Evolutionary conservation across 108 stramenopile species (phyloP).

Genomic region (Fistulifera solaris): DNA sequence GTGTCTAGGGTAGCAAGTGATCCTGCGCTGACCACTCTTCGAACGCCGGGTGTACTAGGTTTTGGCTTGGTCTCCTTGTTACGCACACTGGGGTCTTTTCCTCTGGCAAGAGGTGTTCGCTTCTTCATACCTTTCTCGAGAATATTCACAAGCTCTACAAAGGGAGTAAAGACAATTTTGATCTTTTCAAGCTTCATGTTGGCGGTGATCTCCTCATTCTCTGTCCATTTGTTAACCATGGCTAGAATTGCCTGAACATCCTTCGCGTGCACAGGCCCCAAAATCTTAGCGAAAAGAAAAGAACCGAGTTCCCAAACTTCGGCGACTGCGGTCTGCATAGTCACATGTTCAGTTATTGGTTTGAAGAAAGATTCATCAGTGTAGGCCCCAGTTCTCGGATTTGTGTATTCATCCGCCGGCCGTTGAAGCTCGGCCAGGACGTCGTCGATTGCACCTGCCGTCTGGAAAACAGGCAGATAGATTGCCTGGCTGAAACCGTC

Average conservation of each 20-base stretch:
- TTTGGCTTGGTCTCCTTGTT: slow-evolving; percentile 6
- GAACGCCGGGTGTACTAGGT: slow-evolving; percentile 23
- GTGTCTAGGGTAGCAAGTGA: slow-evolving; percentile 39
- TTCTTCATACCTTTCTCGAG: slow-evolving; percentile 66
- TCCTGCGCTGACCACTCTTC: slow-evolving; percentile 57
- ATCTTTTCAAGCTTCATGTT: slow-evolving; percentile 58
- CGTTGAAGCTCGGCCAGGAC: slow-evolving; percentile 75
- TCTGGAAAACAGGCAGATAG: slow-evolving; percentile 95
- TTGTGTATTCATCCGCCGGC: slow-evolving; percentile 49
- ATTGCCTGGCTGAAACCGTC: slow-evolving; percentile 91
- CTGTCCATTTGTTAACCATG: slow-evolving; percentile 70
- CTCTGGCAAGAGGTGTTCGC: slow-evolving; percentile 46
- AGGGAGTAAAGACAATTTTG: slow-evolving; percentile 38
- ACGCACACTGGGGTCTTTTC: slow-evolving; percentile 3
- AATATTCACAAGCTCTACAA: slow-evolving; percentile 55
- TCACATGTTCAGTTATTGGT: slow-evolving; percentile 73
- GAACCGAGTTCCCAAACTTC: slow-evolving; percentile 93
- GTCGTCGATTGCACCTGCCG: slow-evolving; percentile 92
- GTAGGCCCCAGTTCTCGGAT: slow-evolving; percentile 30
- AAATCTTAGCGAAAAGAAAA: slow-evolving; percentile 61
- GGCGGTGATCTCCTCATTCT: slow-evolving; percentile 45
- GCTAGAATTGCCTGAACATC: slow-evolving; percentile 66
- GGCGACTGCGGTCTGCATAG: slow-evolving; percentile 88
- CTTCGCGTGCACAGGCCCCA: slow-evolving; percentile 75
- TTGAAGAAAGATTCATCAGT: slow-evolving; percentile 76